Base-by-base conservation (phyloP, 2,329 filamentous ascomycete genomes). In the Fusarium torreyae region DNA sequence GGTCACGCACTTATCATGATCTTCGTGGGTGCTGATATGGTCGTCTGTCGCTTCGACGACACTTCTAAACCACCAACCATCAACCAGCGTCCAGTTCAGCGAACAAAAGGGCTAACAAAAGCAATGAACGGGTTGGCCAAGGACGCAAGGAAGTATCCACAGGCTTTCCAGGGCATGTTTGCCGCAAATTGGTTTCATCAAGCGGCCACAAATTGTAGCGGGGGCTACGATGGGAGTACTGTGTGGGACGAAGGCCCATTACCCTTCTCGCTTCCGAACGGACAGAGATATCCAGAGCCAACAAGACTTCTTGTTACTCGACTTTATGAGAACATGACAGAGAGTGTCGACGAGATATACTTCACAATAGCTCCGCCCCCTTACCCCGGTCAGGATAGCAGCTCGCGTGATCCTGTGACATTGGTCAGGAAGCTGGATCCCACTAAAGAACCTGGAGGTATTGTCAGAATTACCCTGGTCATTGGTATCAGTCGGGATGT, bases 211-310 rank as follows among this genome's bases (percentile, higher is more conserved):
- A 33, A 36, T 4, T n/a, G 10, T 24, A 39, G 26, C 4, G 24
- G 31, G 10, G 18, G 24, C 2, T 48, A 17, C 3, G 52, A 55
- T 15, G 42, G 52, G 6, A 31, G 42, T 17, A 55, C 52, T 1
- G 42, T 55, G 3, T 48, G 52, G 52, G 52, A 55, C 20, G 52
- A 55, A 55, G 52, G 52, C 1, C 15, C 10, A 6, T 22, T 55
- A 4, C 42, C 42, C 7, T 33, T 55, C 2, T 48, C 36, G 4
- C 52, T 55, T n/a, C 42, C 52, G 4, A 48, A 55, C n/a, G 42
- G 52, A 9, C 15, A 7, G 1, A 39, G 39, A 18, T 55, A 55
- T 18, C 42, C 46, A 7, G 42, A 48, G 14, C 52, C 52, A 2
- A 55, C 52, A 9, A 28, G 52, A 3, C 2, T 55, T 3, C 52